Evolutionary conservation across 805 yeast species (phyloP), one percentile per base, ranked within the genome.

Genomic region (Wickerhamomyces rabaulensis): DNA sequence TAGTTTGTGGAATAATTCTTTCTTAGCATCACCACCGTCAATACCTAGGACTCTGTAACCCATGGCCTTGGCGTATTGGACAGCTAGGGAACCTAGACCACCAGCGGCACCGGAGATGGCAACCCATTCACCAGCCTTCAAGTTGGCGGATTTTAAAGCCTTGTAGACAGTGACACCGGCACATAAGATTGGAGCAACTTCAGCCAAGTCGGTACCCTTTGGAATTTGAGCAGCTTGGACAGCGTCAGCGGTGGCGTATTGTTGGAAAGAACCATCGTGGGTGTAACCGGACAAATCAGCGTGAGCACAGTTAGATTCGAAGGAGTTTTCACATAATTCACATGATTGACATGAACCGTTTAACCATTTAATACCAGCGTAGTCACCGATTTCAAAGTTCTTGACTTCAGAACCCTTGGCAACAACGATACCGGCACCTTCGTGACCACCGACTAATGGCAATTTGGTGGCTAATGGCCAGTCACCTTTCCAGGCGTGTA

Each of bases 61-160:
- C 87, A 83, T 79, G 51, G 88, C 89, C 58, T 69, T 75, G 53
- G 87, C 90, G 70, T 82, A 85, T 70, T 84, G 91, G 57, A 84
- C 73, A 48, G 89, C 90, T 54, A 84, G 70, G 41, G 88, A 76
- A 64, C 91, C 92, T 66, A 84, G 75, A 63, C 92, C 91, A 66
- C 91, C 91, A 64, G 81, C 87, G 53, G 89, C 90, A 72, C 92
- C 91, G 45, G 88, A 79, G 52, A 84, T 72, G 53, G 80, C 79
- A 54, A 83, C 86, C 84, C 85, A 84, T 64, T 84, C 80, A 61
- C 92, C 91, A 37, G 90, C 74, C 48, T 57, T 55, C 53, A 77
- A 64, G 53, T 71, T 63, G 44, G 86, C 83, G 44, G 80, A 73
- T 69, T 80, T 80, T 61, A 81, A 70, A 20, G 84, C 85, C 70